Evolutionary conservation across 2,329 filamentous ascomycete genomes (phyloP).

Genomic region (Raffaelea arxii): DNA sequence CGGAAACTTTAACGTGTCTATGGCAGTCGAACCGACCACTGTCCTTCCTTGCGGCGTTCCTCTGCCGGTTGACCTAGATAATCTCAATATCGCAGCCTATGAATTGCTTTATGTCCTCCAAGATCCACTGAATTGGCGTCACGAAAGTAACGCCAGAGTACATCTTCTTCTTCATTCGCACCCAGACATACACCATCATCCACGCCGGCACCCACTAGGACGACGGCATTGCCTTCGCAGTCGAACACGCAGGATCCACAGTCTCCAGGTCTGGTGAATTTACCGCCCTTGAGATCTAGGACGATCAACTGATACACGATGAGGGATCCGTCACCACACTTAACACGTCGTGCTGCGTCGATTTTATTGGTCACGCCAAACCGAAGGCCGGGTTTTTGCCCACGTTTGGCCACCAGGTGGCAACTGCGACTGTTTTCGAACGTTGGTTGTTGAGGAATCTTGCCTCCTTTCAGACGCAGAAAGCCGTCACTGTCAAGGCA

Average conservation of each 20-base stretch:
- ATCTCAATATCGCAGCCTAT: neutral
- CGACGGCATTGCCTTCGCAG: too few relatives aligned
- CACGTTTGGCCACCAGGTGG: conserved; percentile 1
- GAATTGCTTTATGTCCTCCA: neutral
- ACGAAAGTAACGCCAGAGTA: neutral
- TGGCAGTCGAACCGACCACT: too few relatives aligned
- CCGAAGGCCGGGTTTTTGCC: neutral
- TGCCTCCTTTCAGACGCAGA: neutral
- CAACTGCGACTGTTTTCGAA: neutral
- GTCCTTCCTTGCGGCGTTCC: too few relatives aligned
- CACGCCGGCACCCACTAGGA: too few relatives aligned
- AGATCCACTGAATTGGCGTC: neutral
- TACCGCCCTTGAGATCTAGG: neutral
- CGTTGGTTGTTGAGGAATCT: neutral
- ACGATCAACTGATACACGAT: neutral
- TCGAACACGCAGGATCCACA: too few relatives aligned
- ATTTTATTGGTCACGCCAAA: conserved; percentile 3
- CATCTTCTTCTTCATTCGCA: too few relatives aligned
- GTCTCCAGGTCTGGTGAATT: too few relatives aligned
- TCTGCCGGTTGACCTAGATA: too few relatives aligned
- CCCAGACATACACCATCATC: too few relatives aligned
- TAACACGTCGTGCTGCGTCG: neutral
- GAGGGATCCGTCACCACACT: neutral
- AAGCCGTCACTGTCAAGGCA: neutral
- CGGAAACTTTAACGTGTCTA: too few relatives aligned